Conservation (phyloP, 805 yeast species). For the Saturnispora ahearnii region DNA sequence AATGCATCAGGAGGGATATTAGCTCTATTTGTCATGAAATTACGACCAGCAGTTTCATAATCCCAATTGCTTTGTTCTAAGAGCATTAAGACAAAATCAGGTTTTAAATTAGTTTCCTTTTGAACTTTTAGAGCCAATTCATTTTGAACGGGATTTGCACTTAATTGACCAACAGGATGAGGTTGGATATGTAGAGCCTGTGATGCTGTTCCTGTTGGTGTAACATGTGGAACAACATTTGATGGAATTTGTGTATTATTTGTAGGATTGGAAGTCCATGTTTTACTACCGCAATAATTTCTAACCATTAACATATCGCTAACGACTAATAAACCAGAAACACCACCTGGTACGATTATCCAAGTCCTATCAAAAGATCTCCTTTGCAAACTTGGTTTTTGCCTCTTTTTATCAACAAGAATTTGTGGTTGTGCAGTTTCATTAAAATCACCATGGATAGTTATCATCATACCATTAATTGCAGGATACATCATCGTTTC, state of each 20-base stretch:
- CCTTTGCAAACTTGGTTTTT: conserved; percentile 33
- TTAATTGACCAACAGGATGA: conserved; percentile 30
- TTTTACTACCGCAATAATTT: conserved; percentile 42
- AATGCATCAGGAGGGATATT: conserved; percentile 51
- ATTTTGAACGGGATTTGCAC: conserved; percentile 47
- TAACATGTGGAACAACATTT: not conserved
- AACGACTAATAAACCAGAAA: conserved; percentile 71
- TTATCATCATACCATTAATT: conserved; percentile 67
- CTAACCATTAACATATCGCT: conserved; percentile 73
- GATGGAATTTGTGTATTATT: not conserved
- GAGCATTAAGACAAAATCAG: conserved; percentile 74
- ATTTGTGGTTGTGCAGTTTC: conserved; percentile 40
- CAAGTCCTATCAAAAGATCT: conserved; percentile 85
- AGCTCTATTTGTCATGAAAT: conserved; percentile 56
- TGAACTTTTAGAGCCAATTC: conserved; percentile 57
- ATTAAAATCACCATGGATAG: conserved; percentile 76
- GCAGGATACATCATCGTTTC: conserved; percentile 68
- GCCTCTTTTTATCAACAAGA: conserved; percentile 8
- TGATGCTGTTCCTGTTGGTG: conserved; percentile 4
- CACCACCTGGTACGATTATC: conserved; percentile 59
- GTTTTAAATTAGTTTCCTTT: conserved; percentile 62
- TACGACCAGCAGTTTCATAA: conserved; percentile 54
- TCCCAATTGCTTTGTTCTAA: conserved; percentile 87
- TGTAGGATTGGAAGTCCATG: conserved; percentile 39
- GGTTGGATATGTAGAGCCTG: conserved; percentile 13